phyloP scores from a whole-genome alignment of 2,329 filamentous ascomycete species.

The Fusarium veterinarium region DNA sequence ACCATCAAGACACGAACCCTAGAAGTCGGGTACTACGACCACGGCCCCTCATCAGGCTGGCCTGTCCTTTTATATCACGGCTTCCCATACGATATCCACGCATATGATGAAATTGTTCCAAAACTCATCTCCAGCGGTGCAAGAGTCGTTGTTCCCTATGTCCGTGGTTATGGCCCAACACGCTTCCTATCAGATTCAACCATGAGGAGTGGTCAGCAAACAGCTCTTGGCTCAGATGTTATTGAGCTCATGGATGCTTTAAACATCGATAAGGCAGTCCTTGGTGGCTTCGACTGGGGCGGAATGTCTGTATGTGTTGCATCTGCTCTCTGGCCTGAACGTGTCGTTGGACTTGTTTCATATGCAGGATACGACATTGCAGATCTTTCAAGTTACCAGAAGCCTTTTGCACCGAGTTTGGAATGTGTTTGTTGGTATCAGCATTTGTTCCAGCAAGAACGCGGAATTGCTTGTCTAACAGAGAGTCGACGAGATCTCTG shows the following conservation, averaged over 20 bases:
- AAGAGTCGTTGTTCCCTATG: constrained; percentile 1
- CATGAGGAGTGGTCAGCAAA: constrained; percentile 9
- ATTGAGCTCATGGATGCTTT: constrained; percentile 9
- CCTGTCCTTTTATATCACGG: constrained; percentile 12
- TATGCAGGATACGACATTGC: constrained; percentile 12
- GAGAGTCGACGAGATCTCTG: constrained; percentile 6
- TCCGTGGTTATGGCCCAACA: background rate
- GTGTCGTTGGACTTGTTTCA: constrained; percentile 2
- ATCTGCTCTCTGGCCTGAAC: constrained; percentile 1
- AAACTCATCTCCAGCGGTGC: background rate
- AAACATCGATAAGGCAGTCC: background rate
- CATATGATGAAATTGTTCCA: constrained; percentile 1
- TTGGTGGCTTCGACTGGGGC: constrained; percentile 8
- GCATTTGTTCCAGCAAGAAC: constrained; percentile 16
- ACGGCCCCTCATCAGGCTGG: constrained; percentile 1
- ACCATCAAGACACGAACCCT: background rate
- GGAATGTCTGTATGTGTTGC: constrained; percentile 10
- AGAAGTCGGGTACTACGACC: constrained; percentile 4
- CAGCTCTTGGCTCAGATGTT: constrained; percentile 5
- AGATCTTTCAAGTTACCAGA: background rate
- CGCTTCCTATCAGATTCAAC: constrained; percentile 3
- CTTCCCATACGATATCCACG: constrained; percentile 14
- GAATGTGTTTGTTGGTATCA: constrained; percentile 16
- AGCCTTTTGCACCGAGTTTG: background rate
- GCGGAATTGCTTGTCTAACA: background rate